Evolutionary conservation across 495 filamentous ascomycete genomes (phyloP), one percentile per base, ranked within the genome.

Genomic region (Penicillium tannophilum): DNA sequence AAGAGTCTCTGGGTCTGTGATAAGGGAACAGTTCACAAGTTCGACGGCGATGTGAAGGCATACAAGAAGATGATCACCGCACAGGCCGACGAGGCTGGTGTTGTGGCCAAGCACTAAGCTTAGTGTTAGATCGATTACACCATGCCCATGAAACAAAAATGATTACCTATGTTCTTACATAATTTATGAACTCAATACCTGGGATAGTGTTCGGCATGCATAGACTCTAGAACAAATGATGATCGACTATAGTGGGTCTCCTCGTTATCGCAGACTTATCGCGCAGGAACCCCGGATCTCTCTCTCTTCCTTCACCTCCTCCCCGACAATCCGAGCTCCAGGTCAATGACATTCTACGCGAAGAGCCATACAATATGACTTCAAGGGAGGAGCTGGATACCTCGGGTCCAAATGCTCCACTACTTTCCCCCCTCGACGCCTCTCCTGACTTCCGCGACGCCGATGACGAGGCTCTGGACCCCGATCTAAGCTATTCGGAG

Each of bases 61-160:
- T 99, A 99, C 77, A 99, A 99, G 87, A 96, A 89, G 85, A 84
- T 89, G 74, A 98, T 99, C 65, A 86, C 82, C 33, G 88, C 91
- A 19, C 94, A 97, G 76, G 94, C 94, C 16, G 89, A 94, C 69
- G 85, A 85, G 35, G 86, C 86, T 62, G 94, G 94, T 51, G 93
- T 97, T 23, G 93, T 67, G 26, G 66, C 70, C 28, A 68, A 71
- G 58, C 77, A 78, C 43, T 78, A 72, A 60, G 48, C 28, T 31
- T 48, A 55, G 1, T 36, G 9, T 36, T 9, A 36, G 39, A 41
- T n/a, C n/a, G 39, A 41, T 41, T 17, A 2, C 16, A 41, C 16
- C 16, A 41, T 17, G 16, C 17, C 39, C 17, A n/a, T 41, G 14
- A 41, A 12, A 41, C 5, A 17, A 6, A 41, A 41, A 41, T 17